Conservation (phyloP, 2,329 filamentous ascomycete species). For the Aspergillus caelatus region DNA sequence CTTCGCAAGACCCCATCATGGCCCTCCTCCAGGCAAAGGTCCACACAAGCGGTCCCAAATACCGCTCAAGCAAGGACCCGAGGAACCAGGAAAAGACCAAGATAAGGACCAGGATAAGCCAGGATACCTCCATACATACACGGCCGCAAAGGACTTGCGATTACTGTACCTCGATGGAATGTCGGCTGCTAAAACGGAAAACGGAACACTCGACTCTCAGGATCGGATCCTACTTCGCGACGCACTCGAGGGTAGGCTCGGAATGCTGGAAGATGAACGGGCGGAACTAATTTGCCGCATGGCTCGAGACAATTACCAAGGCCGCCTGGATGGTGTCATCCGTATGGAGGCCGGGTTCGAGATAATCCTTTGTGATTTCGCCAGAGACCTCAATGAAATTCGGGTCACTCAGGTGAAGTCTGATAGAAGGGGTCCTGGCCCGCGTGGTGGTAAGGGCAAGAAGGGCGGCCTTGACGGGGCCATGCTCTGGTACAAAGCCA, state of each 20-base stretch:
- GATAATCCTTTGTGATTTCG: constrained; percentile 69
- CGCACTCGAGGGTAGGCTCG: constrained; percentile 17
- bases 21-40: constrained; percentile 13
- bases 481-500: constrained; percentile 24
- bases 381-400: constrained; percentile 40
- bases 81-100: neutral
- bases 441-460: neutral
- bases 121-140: constrained; percentile 70
- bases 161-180: constrained; percentile 73
- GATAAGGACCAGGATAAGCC: constrained; percentile 7
- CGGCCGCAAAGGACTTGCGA: constrained; percentile 58
- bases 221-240: constrained; percentile 61
- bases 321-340: constrained; percentile 63
- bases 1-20: constrained; percentile 55
- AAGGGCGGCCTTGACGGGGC: neutral
- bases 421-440: neutral
- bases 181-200: constrained; percentile 65
- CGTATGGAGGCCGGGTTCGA: constrained; percentile 73
- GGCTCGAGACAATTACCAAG: constrained; percentile 52
- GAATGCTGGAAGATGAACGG: constrained; percentile 51
- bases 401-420: constrained; percentile 34
- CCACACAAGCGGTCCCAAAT: neutral
- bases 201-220: constrained; percentile 70
- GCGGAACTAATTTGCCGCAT: constrained; percentile 61
- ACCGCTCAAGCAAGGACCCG: neutral